A percentile compares a stretch with the other conserved stretches of the same genome.
Conservation (phyloP, 2,329 filamentous ascomycete genomes). For the Claviceps lovelessii region DNA sequence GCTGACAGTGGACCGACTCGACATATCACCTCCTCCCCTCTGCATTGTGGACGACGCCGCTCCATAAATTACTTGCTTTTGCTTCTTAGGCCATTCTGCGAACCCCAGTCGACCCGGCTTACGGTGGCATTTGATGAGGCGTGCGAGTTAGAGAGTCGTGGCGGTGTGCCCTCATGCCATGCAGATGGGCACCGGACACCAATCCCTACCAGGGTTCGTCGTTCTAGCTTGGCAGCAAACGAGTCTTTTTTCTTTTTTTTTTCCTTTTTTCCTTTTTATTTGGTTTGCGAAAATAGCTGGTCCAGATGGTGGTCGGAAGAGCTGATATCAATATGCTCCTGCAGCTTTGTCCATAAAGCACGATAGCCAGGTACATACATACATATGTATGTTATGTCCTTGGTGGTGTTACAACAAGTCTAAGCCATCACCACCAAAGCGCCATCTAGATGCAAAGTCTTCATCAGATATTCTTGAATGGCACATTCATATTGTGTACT, state of each 20-base stretch:
- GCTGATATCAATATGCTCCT: neutral
- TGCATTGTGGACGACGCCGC: neutral
- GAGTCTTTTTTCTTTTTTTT: no score
- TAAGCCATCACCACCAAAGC: neutral
- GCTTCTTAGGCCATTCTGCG: neutral
- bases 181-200: neutral
- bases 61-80: neutral
- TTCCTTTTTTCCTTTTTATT: no score
- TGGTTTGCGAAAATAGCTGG: neutral
- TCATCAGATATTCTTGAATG: neutral
- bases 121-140: neutral
- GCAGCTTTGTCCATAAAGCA: neutral
- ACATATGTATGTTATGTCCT: neutral
- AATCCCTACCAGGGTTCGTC: neutral
- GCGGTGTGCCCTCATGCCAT: slow-evolving; percentile 5
- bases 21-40: neutral
- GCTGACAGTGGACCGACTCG: neutral
- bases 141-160: neutral
- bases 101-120: neutral
- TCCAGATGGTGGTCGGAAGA: neutral
- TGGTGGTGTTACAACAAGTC: neutral
- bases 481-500: neutral
- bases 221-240: neutral
- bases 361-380: no score
- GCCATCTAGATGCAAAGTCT: no score